These are phyloP conservation scores for Sphagnum tenellum DNA, from an alignment of 225 moss, liverwort and hornwort genomes.

Conservation along the genomic window DNA sequence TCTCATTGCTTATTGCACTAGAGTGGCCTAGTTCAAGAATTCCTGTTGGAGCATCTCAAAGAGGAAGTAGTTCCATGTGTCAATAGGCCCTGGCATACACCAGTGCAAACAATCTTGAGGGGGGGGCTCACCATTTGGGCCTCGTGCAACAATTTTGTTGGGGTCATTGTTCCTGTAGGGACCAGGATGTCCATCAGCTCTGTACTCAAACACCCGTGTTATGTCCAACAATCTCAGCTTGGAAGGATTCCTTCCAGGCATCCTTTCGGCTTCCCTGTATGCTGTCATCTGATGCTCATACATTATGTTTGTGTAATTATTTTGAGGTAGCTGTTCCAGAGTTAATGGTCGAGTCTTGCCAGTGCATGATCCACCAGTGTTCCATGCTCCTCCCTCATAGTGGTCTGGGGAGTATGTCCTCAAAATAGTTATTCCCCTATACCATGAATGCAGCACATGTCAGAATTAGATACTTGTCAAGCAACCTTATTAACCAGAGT, in stretches of 20 bases:
- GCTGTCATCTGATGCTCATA: slow-evolving; percentile 54
- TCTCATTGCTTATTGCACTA: too few relatives aligned
- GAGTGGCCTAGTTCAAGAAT: slow-evolving; percentile 3
- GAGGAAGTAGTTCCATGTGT: slow-evolving; percentile 67
- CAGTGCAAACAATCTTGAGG: slow-evolving; percentile 94
- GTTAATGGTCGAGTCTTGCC: slow-evolving; percentile 52
- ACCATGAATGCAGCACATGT: not conserved
- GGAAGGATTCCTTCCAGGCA: slow-evolving; percentile 10
- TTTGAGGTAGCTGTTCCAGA: slow-evolving; percentile 13
- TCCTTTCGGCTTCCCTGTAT: slow-evolving; percentile 8
- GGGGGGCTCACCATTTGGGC: slow-evolving; percentile 50
- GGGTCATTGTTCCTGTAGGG: slow-evolving; percentile 67
- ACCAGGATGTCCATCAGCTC: slow-evolving; percentile 77
- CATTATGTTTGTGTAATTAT: slow-evolving; percentile 19
- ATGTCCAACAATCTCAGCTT: slow-evolving; percentile 56
- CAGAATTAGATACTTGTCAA: too few relatives aligned
- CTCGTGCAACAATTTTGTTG: slow-evolving; percentile 34
- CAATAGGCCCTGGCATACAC: slow-evolving; percentile 88
- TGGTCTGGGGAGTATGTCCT: slow-evolving; percentile 82
- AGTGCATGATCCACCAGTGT: slow-evolving; percentile 85
- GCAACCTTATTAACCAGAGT: too few relatives aligned
- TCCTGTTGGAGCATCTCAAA: slow-evolving; percentile 47
- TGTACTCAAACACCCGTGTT: slow-evolving; percentile 35
- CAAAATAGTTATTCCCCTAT: slow-evolving; percentile 63
- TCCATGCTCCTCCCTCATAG: slow-evolving; percentile 71